These are phyloP conservation scores for Heliosperma pusillum DNA, from an alignment of 148 eudicot species.

Conservation along the genomic window DNA sequence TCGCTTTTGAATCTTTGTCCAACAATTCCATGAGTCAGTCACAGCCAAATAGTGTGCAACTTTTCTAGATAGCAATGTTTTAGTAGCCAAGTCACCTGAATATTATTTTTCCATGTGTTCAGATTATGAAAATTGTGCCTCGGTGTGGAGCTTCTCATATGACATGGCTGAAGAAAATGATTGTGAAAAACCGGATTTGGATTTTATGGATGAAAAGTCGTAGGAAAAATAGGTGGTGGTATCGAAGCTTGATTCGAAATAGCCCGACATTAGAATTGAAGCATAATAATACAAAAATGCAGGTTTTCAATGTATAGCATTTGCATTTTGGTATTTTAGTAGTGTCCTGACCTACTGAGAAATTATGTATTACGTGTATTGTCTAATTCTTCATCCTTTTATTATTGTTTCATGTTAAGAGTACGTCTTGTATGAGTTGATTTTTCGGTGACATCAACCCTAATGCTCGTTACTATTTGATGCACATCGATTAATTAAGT, in stretches of 20 bases:
- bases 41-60: not conserved
- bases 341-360: too few species aligned
- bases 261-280: not conserved
- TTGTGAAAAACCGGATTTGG: conserved; percentile 32
- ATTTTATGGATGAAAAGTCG: conserved; percentile 21
- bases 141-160: conserved; percentile 65
- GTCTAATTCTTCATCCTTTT: too few species aligned
- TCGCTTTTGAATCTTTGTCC: too few species aligned
- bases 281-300: not conserved
- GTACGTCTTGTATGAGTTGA: too few species aligned
- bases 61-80: not conserved
- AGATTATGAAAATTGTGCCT: conserved; percentile 80
- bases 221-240: not conserved
- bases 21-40: too few species aligned
- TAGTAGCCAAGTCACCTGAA: not conserved
- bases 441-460: too few species aligned
- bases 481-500: too few species aligned
- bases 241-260: not conserved
- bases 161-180: conserved; percentile 36
- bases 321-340: too few species aligned
- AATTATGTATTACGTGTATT: too few species aligned
- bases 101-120: not conserved
- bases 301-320: conserved; percentile 12
- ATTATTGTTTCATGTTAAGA: too few species aligned
- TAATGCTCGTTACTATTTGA: too few species aligned